Base-by-base conservation (phyloP, 129 eudicot genomes). In the Escallonia herrerae region DNA sequence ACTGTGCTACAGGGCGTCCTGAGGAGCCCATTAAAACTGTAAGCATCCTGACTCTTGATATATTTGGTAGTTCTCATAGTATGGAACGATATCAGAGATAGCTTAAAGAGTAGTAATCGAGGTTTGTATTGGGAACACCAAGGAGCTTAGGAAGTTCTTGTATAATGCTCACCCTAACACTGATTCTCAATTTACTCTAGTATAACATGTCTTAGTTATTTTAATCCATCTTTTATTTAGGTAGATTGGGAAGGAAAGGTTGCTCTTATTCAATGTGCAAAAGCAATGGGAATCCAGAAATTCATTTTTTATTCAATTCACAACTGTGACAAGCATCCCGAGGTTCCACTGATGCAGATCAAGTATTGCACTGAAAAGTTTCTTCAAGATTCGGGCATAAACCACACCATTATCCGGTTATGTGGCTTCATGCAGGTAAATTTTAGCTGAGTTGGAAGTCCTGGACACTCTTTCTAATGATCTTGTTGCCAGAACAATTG, bases 181-280 rank as follows among this genome's bases (percentile, higher is more conserved):
- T n/a, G 33, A 42, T 11, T 61, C 46, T 53, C 1, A 5, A 45
- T 63, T 10, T 15, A 40, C 39, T 40, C 59, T n/a, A 40, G 4
- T 15, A 33, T 22, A 6, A 60, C 39, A 12, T 49, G 43, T 50
- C 67, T 60, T 64, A 65, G 62, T 58, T 44, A 50, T 64, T 13
- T 53, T 64, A 57, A 64, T 64, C 57, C 66, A 55, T 54, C 15
- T 84, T 72, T 77, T 57, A 74, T 91, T 73, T 89, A 94, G 99
- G 99, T 94, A 82, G 99, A 94, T 70, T 94, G 99, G 99, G 99
- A 89, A 89, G 99, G 99, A 75, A 94, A 94, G 71, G 95, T 94
- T 86, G 99, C 99, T 78, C 95, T 94, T 40, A 86, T 94, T 80
- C 99, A 94, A 79, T 94, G 99, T 82, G 99, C 99, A 60, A 94